Base-by-base conservation (phyloP, 441 rosid genomes). In the Jatropha podagrica region DNA sequence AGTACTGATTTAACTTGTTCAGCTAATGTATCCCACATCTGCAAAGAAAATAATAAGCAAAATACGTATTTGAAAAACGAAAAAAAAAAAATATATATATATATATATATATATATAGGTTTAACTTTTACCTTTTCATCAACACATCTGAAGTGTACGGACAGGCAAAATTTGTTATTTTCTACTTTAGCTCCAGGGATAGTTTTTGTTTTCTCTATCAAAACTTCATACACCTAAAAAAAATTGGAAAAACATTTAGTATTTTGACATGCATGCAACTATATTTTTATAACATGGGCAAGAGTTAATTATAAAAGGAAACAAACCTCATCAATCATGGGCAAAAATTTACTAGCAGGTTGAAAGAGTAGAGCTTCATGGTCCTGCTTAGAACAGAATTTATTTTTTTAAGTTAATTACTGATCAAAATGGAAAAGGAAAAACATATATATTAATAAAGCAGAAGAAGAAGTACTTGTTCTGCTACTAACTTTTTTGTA, bases 101-200 rank as follows among this genome's bases (percentile, higher is more conserved):
- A 56, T 2, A 15, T 11, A 6, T 18, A 6, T 4, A 42, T 32
- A 32, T 32, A 32, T 32, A 32, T 32, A 32, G n/a, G 12, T 20
- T 56, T 20, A 46, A 4, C 14, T 17, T 12, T 68, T 76, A 90
- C 97, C 82, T 87, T 83, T 66, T 92, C 92, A 4, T 87, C 92
- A 1, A 92, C 97, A 37, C 91, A 75, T n/a, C 97, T 87, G 71
- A 85, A 92, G 73, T 92, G 97, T 26, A 92, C 92, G 46, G 97
- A 88, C 41, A 89, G 65, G 40, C 97, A 91, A 77, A 91, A 92
- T 83, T 86, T 89, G 84, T 92, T 92, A 85, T 92, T 85, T 84
- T 92, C 97, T 56, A 92, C 94, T 78, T 72, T 82, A n/a, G 87
- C 90, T 59, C 97, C 96, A 3, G 88, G 80, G n/a, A 83, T 92